Evolutionary conservation across 495 filamentous ascomycete genomes (phyloP), one percentile per base, ranked within the genome.

Genomic region (Penicillium daleae): DNA sequence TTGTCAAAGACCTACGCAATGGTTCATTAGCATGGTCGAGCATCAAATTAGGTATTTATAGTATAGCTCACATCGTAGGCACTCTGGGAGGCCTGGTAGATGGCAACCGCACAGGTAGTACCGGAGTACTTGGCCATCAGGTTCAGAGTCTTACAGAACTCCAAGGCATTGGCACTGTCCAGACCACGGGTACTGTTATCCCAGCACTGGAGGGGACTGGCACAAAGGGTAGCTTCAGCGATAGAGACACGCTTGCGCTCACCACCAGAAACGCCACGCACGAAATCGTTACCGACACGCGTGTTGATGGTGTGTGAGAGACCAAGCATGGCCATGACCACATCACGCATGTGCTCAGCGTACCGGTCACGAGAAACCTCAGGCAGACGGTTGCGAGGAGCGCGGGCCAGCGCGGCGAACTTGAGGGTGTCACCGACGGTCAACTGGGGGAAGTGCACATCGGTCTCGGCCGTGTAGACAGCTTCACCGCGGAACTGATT

Each of bases 101-200:
- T 79, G 0, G 90, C 88, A 12, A 92, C 91, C 42, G 92, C 89
- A 52, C 88, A 86, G 0, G 87, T 89, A 17, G 84, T 87, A 63
- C 87, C 82, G 73, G 87, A 86, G 50, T 90, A 79, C 64, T 91
- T 85, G 24, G 88, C 90, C 70, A 88, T 81, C 24, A 90, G 77
- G 5, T 87, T 79, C 42, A 94, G 78, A 7, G 86, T 89, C 64
- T 87, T 87, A 60, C 80, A 69, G 56, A 78, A 79, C n/a, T 92
- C 87, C 26, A 95, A 80, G 0, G 92, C 91, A 3, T 90, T 94
- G 22, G 86, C 88, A 27, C 89, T 88, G 64, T 96, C 92, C 13
- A 95, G 78, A 29, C 92, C 92, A 56, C 92, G 85, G 2, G 91
- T 92, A 50, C 82, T 86, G 73, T 96, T 94, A 68, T 95, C 92